Base-by-base conservation (phyloP, 495 filamentous ascomycete species). In the Thozetella sp. region DNA sequence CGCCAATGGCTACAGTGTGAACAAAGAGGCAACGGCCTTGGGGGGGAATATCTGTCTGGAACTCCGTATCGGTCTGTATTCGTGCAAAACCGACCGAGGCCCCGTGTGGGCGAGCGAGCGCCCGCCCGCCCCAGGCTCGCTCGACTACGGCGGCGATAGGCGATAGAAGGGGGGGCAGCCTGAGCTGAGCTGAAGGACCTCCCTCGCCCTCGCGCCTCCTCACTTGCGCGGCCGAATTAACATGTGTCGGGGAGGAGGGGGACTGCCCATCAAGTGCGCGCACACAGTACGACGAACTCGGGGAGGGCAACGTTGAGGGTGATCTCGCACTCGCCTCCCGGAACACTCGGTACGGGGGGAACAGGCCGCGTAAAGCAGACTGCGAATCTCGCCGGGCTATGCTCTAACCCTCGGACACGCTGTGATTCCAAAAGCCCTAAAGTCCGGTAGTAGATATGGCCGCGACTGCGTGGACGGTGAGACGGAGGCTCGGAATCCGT, bases 231-330 rank as follows among this genome's bases (percentile, higher is more conserved):
- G 43, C 43, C 43, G n/a, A n/a, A n/a, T n/a, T n/a, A 48, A 3
- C 43, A 9, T 13, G 10, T 10, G n/a, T 4, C 20, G 43, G 43
- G 43, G 43, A n/a, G 43, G n/a, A 19, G 12, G 43, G 43, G 43
- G 43, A n/a, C 4, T 11, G 3, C n/a, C 43, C n/a, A 20, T 48
- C n/a, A 9, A 48, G n/a, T 9, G 43, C n/a, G n/a, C n/a, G n/a
- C 43, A 48, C 30, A 37, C 43, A 48, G 43, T 48, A 48, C n/a
- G 43, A 48, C 43, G 9, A 48, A 37, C 30, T 37, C 30, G 30
- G 6, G 15, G n/a, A n/a, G n/a, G n/a, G n/a, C n/a, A n/a, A n/a
- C n/a, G n/a, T 6, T 37, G 6, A 37, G 6, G 6, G 30, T 37
- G 30, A 37, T 6, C 15, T 37, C 6, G 30, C 6, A 37, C 6